phyloP scores from a whole-genome alignment of 164 flowering plant genomes.

The Magnolia kwangsiensis region DNA sequence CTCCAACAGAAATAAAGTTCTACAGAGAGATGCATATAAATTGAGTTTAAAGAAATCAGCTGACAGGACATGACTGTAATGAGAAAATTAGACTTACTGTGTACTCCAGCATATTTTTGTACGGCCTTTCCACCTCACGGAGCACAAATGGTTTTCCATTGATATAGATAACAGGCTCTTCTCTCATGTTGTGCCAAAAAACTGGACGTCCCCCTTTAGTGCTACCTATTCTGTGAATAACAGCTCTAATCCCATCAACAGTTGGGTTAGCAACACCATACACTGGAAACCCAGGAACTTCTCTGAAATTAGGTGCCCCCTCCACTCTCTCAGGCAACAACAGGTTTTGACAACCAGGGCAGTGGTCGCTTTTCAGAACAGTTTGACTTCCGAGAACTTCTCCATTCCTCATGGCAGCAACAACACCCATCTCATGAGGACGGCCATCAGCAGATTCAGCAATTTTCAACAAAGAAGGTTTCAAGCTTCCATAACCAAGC shows the following conservation, averaged over 20 bases:
- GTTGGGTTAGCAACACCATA: constrained; percentile 99
- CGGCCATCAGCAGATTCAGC: constrained; percentile 82
- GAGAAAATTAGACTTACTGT: constrained; percentile 39
- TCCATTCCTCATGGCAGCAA: constrained; percentile 85
- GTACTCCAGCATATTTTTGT: constrained; percentile 91
- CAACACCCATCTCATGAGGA: constrained; percentile 82
- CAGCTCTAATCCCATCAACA: constrained; percentile 85
- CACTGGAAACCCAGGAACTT: constrained; percentile 95
- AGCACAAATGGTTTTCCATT: constrained; percentile 97
- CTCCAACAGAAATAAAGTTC: not conserved
- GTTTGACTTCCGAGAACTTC: constrained; percentile 95
- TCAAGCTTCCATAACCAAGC: constrained; percentile 64
- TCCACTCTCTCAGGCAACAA: constrained; percentile 84
- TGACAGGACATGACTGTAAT: not conserved
- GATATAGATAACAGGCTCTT: constrained; percentile 95
- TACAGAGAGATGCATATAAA: not conserved
- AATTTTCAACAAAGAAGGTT: constrained; percentile 55
- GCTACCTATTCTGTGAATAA: constrained; percentile 70
- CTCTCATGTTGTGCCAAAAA: constrained; percentile 99
- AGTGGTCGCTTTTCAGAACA: constrained; percentile 92
- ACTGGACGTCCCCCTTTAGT: constrained; percentile 66
- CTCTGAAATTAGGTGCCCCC: constrained; percentile 95
- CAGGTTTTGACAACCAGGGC: constrained; percentile 87
- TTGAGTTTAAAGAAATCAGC: not conserved
- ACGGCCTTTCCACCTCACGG: constrained; percentile 97